These are phyloP conservation scores for Aspergillus glaucus DNA, from an alignment of 2,329 filamentous ascomycete species.

Conservation along the genomic window DNA sequence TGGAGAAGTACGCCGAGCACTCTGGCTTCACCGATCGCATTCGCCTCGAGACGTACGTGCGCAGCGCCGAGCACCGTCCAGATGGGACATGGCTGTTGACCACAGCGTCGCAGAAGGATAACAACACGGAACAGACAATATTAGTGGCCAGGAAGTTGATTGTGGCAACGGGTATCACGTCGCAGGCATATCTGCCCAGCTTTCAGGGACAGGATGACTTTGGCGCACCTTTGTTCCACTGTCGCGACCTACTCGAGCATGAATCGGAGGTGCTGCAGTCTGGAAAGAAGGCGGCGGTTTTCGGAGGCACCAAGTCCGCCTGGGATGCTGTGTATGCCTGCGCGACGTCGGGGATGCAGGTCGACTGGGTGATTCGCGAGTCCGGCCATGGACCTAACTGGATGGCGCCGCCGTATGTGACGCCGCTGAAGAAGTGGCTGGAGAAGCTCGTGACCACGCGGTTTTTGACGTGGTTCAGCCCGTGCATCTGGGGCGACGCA, in stretches of 20 bases:
- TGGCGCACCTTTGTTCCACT: conserved; percentile 51
- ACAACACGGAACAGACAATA: conserved; percentile 11
- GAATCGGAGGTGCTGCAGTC: conserved; percentile 24
- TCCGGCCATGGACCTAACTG: conserved; percentile 37
- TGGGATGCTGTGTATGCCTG: conserved; percentile 59
- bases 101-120: conserved; percentile 10
- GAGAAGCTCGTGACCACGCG: conserved; percentile 63
- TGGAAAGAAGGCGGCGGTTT: conserved; percentile 38
- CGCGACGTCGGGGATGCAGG: conserved; percentile 46
- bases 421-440: conserved; percentile 60
- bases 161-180: conserved; percentile 57
- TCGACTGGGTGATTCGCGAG: conserved; percentile 38
- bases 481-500: conserved; percentile 63
- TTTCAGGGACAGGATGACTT: conserved; percentile 49
- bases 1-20: conserved; percentile 50
- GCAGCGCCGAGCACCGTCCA: conserved; percentile 39
- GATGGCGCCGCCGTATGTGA: conserved; percentile 50
- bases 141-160: conserved; percentile 46
- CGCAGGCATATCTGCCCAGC: conserved; percentile 49
- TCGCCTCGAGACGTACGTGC: conserved; percentile 47
- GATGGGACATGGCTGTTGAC: conserved; percentile 32
- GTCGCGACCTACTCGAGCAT: conserved; percentile 45
- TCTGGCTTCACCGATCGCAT: conserved; percentile 47
- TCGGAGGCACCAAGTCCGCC: conserved; percentile 57
- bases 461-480: conserved; percentile 66